Conservation (phyloP, 331 rosid species). For the Pyracantha coccinea region DNA sequence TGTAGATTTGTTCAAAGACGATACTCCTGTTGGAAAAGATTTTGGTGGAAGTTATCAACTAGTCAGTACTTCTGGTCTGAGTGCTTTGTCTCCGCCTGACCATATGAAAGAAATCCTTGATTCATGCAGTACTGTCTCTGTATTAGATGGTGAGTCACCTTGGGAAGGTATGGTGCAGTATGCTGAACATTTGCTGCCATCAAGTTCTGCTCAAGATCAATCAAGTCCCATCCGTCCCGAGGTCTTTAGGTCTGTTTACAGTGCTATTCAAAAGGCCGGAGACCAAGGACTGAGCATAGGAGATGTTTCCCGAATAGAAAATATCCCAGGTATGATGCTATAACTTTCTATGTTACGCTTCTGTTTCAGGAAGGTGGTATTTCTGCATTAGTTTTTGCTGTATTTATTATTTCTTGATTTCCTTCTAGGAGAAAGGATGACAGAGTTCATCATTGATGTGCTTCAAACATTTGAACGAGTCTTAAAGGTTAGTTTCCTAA, state of each 20-base stretch:
- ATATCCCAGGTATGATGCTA: constrained; percentile 56
- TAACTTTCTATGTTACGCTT: not conserved
- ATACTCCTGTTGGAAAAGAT: constrained; percentile 22
- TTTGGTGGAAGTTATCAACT: constrained; percentile 21
- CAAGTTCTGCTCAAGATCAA: constrained; percentile 34
- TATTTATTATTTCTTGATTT: constrained; percentile 13
- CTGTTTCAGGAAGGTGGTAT: constrained; percentile 3
- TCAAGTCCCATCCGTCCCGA: constrained; percentile 38
- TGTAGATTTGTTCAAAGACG: constrained; percentile 44
- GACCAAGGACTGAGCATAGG: constrained; percentile 86
- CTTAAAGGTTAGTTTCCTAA: constrained; percentile 52
- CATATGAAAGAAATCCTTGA: constrained; percentile 28
- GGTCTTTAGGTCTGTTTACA: constrained; percentile 49
- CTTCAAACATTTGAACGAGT: constrained; percentile 67
- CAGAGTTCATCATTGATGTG: constrained; percentile 54
- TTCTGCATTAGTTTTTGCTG: not conserved
- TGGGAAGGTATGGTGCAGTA: constrained; percentile 80
- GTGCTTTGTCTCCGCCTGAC: not conserved
- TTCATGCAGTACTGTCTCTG: constrained; percentile 30
- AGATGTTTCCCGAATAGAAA: constrained; percentile 54
- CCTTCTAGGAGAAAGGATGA: constrained; percentile 50
- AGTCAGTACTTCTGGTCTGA: not conserved
- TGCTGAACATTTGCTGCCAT: constrained; percentile 41
- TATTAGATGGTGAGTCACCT: constrained; percentile 36
- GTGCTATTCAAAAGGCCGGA: constrained; percentile 76